Base-by-base conservation (phyloP, 805 yeast species). In the Ogataea kodamae region DNA sequence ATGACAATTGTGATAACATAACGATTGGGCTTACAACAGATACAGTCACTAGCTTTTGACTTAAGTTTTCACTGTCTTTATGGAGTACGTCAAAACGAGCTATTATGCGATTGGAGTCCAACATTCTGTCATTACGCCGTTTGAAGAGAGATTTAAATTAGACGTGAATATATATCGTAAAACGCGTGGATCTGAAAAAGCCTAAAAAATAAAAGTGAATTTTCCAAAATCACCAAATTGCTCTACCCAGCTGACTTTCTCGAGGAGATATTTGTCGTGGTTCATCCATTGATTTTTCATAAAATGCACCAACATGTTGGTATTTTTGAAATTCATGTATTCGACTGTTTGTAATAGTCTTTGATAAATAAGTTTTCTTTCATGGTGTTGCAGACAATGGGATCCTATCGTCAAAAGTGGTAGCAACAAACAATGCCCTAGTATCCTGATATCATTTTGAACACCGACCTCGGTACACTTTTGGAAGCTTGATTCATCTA, bases 391-490 rank as follows among this genome's bases (percentile, higher is more conserved):
- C 9, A 37, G 20, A 18, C 51, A 45, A 34, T 53, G 56, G 1
- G 49, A 33, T 4, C 60, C 60, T 14, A 50, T 39, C 6, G 49
- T 40, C 11, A 53, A 28, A 22, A 52, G 30, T 9, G 57, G 60
- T 22, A 50, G 46, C 21, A 55, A 28, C 24, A 53, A 28, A 33
- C 60, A 55, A 28, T 55, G 58, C 17, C 49, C 46, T 21, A 55
- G 29, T 2, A 42, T 15, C 9, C 35, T 33, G 6, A 29, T 14
- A n/a, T 22, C 40, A n/a, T n/a, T n/a, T n/a, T n/a, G n/a, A n/a
- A n/a, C n/a, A n/a, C n/a, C n/a, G n/a, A n/a, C n/a, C n/a, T n/a
- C n/a, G n/a, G n/a, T n/a, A n/a, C n/a, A n/a, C n/a, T n/a, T n/a
- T n/a, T n/a, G n/a, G n/a, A n/a, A n/a, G n/a, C n/a, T n/a, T n/a